These are phyloP conservation scores for Trichoderma gamsii DNA, from an alignment of 495 filamentous ascomycete species.

Conservation along the genomic window DNA sequence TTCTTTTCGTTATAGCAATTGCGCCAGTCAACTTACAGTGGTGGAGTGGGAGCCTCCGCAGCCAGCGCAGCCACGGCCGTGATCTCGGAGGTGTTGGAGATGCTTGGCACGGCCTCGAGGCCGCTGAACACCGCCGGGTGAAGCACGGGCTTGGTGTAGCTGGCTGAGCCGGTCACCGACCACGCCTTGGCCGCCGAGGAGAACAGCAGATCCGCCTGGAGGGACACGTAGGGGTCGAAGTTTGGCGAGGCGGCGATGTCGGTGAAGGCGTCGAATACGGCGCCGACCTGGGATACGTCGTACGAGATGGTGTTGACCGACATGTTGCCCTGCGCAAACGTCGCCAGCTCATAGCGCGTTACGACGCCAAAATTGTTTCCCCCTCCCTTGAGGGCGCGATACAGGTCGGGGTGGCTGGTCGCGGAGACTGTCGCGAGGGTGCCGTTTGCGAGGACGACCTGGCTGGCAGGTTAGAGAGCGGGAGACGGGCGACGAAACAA, in stretches of 20 bases:
- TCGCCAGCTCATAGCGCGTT: slow-evolving; percentile 29
- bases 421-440: slow-evolving; percentile 40
- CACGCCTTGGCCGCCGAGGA: not conserved
- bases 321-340: slow-evolving; percentile 25
- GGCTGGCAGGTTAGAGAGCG: slow-evolving; percentile 24
- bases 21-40: slow-evolving; percentile 11
- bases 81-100: slow-evolving; percentile 4
- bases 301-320: slow-evolving; percentile 15
- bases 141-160: slow-evolving; percentile 21
- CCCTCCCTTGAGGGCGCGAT: slow-evolving; percentile 49
- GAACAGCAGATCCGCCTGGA: slow-evolving; percentile 20
- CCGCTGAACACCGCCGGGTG: slow-evolving; percentile 16
- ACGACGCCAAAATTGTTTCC: slow-evolving; percentile 52
- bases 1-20: slow-evolving; percentile 3
- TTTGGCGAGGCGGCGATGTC: slow-evolving; percentile 18
- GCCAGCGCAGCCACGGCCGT: slow-evolving; percentile 6
- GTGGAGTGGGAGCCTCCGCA: slow-evolving; percentile 9
- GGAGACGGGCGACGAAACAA: slow-evolving; percentile 17
- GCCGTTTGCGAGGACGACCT: slow-evolving; percentile 54
- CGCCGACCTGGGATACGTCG: slow-evolving; percentile 16
- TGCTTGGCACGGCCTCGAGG: slow-evolving; percentile 10
- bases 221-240: slow-evolving; percentile 23
- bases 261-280: slow-evolving; percentile 17
- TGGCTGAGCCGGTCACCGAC: slow-evolving; percentile 14
- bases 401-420: slow-evolving; percentile 39